These are phyloP conservation scores for Pelargonium fulgidum DNA, from an alignment of 441 rosid species.

Conservation along the genomic window DNA sequence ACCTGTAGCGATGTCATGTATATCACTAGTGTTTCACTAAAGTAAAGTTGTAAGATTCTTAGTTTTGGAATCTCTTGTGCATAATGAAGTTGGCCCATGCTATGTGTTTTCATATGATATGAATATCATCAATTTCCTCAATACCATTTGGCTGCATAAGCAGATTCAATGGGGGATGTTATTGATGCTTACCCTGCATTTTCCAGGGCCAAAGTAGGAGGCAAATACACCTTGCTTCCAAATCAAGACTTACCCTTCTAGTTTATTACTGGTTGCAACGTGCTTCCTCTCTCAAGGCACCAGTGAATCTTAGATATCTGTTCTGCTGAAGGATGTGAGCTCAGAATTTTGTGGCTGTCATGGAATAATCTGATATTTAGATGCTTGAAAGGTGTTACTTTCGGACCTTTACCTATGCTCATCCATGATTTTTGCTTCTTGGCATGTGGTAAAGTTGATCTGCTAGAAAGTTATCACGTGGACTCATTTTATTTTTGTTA, in stretches of 20 bases:
- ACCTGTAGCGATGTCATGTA: not conserved
- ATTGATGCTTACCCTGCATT: constrained; percentile 42
- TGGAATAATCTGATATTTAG: constrained; percentile 23
- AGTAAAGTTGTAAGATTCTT: not conserved
- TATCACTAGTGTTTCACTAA: not conserved
- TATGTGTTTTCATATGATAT: constrained; percentile 12
- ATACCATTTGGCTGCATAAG: constrained; percentile 20
- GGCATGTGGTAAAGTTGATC: not conserved
- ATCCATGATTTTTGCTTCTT: constrained; percentile 14
- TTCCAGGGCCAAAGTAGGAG: constrained; percentile 42
- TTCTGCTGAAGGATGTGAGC: constrained; percentile 22
- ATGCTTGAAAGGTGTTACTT: constrained; percentile 24
- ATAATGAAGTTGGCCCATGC: constrained; percentile 9
- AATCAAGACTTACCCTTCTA: constrained; percentile 24
- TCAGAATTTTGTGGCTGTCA: constrained; percentile 28
- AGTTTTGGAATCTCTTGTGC: constrained; percentile 9
- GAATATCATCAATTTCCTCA: constrained; percentile 17
- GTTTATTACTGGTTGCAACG: constrained; percentile 19
- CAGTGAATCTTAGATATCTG: constrained; percentile 24
- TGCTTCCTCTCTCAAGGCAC: constrained; percentile 25
- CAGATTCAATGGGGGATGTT: constrained; percentile 23
- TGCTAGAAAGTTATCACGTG: constrained; percentile 4
- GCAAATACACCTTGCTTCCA: constrained; percentile 30
- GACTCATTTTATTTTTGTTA: not conserved
- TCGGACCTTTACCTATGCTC: constrained; percentile 19